Conservation (phyloP, 176 grass and related monocot species). For the Cenchrus purpureus region DNA sequence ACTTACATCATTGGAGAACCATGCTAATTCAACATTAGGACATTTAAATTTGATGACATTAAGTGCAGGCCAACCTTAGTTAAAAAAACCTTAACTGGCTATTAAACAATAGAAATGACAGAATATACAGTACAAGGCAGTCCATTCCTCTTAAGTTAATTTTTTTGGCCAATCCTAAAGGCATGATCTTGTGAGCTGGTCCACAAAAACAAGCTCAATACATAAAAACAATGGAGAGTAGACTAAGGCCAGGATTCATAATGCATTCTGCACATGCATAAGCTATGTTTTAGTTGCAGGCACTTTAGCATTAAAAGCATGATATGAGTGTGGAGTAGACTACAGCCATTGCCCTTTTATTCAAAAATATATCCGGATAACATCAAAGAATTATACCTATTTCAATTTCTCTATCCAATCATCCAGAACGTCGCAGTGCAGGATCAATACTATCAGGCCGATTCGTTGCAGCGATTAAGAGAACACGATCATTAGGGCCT, state of each 20-base stretch:
- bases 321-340: slow-evolving; percentile 9
- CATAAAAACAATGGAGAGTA: too few species aligned
- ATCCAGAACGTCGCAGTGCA: slow-evolving; percentile 72
- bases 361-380: slow-evolving; percentile 7
- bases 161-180: slow-evolving; percentile 20
- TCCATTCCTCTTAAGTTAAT: background rate
- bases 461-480: slow-evolving; percentile 92
- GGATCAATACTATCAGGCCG: slow-evolving; percentile 84
- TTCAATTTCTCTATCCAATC: slow-evolving; percentile 92
- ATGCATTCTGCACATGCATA: slow-evolving; percentile 23
- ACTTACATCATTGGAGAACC: slow-evolving; percentile 18
- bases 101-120: background rate
- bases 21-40: background rate
- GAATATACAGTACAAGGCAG: slow-evolving; percentile 5
- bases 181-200: background rate
- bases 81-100: background rate
- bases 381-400: slow-evolving; percentile 67
- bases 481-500: slow-evolving; percentile 65
- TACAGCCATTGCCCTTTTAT: background rate
- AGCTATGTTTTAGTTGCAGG: slow-evolving; percentile 6
- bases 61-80: slow-evolving; percentile 8
- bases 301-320: slow-evolving; percentile 8
- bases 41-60: slow-evolving; percentile 23
- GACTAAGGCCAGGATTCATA: background rate
- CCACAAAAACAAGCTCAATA: background rate